A percentile compares a stretch with the other conserved stretches of the same genome.
Evolutionary conservation across 495 filamentous ascomycete genomes (phyloP).

Genomic region (Penicillium cinerascens): DNA sequence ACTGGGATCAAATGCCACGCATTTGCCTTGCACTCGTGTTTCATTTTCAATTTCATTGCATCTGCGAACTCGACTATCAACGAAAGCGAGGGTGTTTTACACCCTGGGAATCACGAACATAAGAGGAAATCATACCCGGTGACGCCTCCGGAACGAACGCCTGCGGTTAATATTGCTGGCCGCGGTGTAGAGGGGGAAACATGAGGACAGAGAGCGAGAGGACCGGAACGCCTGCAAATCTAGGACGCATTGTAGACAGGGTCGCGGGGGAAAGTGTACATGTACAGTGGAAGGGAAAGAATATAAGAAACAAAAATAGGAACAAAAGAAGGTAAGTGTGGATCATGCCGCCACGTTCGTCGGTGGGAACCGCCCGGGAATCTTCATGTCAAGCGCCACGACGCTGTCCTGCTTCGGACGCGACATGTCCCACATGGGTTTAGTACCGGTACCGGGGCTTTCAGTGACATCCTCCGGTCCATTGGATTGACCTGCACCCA

Average conservation of each 20-base stretch:
- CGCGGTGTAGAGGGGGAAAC: neutral
- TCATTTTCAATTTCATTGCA: neutral
- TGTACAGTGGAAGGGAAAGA: neutral
- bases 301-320: conserved; percentile 1
- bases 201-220: neutral
- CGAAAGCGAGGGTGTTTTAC: conserved; percentile 9
- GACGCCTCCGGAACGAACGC: conserved; percentile 18
- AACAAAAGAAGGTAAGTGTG: conserved; percentile 1
- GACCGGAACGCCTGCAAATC: conserved; percentile 17
- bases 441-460: neutral
- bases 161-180: conserved; percentile 2
- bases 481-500: neutral
- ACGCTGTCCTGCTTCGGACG: conserved; percentile 29
- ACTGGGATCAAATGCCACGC: neutral
- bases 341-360: conserved; percentile 32
- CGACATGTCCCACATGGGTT: conserved; percentile 9
- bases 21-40: neutral
- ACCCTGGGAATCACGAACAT: conserved; percentile 11
- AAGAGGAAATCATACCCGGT: conserved; percentile 5
- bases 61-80: neutral
- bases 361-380: conserved; percentile 39
- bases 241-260: conserved; percentile 6
- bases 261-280: neutral
- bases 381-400: conserved; percentile 32
- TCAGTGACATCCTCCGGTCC: conserved; percentile 4